Evolutionary conservation across 2,329 filamentous ascomycete genomes (phyloP).

Genomic region (Parastagonospora avenae): DNA sequence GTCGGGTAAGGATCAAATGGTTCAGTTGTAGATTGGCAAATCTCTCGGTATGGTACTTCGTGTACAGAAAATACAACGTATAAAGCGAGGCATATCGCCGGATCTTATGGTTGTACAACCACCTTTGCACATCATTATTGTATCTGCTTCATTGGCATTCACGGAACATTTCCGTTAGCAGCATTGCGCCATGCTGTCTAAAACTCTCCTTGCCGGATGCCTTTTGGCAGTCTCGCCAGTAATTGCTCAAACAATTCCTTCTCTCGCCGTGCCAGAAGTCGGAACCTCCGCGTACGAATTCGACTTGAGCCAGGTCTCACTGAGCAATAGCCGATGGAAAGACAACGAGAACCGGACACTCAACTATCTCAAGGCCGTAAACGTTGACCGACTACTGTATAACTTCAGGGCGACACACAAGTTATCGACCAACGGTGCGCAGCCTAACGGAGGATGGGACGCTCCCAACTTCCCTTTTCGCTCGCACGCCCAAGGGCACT

Average conservation of each 20-base stretch:
- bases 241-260: constrained; percentile 6
- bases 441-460: constrained; percentile 59
- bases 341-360: constrained; percentile 57
- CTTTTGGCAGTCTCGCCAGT: neutral
- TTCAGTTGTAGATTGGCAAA: neutral
- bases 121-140: neutral
- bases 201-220: neutral
- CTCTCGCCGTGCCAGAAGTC: constrained; percentile 25
- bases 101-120: neutral
- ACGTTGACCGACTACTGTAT: constrained; percentile 56
- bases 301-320: constrained; percentile 49
- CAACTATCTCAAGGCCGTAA: constrained; percentile 53
- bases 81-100: no score
- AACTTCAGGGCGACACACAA: constrained; percentile 56
- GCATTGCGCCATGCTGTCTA: constrained; percentile 3
- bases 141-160: neutral
- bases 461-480: constrained; percentile 61
- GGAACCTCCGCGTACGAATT: constrained; percentile 47
- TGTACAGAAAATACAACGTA: no score
- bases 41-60: neutral
- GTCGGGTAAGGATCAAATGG: neutral
- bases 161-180: neutral
- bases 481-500: constrained; percentile 58
- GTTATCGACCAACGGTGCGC: constrained; percentile 54
- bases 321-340: constrained; percentile 48